These are phyloP conservation scores for Creolimax fragrantissima DNA, from an alignment of 78 protist species.

Conservation along the genomic window DNA sequence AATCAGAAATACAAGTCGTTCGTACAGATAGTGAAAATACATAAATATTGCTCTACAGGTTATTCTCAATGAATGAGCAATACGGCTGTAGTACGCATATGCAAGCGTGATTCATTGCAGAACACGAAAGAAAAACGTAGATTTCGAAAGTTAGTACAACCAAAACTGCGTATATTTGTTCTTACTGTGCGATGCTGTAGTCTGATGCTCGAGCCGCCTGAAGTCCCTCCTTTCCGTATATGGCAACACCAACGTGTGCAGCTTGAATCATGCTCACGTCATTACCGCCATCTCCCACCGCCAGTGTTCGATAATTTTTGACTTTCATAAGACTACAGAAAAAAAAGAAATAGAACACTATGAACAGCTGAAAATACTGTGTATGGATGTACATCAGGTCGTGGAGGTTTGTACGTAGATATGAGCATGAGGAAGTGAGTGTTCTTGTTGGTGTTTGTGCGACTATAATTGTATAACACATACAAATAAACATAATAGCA, in stretches of 20 bases:
- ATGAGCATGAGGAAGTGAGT: neutral
- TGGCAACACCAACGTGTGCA: conserved; percentile 81
- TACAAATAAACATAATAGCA: conserved; percentile 47
- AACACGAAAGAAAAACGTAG: no score
- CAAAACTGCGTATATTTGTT: conserved; percentile 1
- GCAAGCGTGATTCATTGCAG: no score
- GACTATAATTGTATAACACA: conserved; percentile 55
- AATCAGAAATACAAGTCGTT: no score
- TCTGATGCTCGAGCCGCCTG: conserved; percentile 81
- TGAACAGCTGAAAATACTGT: neutral
- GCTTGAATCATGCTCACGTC: conserved; percentile 85
- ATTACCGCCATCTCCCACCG: conserved; percentile 89
- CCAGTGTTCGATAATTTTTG: conserved; percentile 30
- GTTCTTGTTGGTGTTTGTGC: conserved; percentile 20
- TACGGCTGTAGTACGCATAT: no score
- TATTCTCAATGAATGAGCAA: no score
- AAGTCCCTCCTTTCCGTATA: conserved; percentile 77
- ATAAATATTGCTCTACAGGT: no score
- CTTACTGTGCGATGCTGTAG: conserved; percentile 38
- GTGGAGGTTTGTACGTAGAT: neutral
- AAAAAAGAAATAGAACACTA: neutral
- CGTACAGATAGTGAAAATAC: no score
- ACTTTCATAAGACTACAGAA: conserved; percentile 1
- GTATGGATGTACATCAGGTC: neutral
- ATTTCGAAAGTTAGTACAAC: no score